phyloP scores from a whole-genome alignment of 306 rosid genomes.

The Calophaca sinica region DNA sequence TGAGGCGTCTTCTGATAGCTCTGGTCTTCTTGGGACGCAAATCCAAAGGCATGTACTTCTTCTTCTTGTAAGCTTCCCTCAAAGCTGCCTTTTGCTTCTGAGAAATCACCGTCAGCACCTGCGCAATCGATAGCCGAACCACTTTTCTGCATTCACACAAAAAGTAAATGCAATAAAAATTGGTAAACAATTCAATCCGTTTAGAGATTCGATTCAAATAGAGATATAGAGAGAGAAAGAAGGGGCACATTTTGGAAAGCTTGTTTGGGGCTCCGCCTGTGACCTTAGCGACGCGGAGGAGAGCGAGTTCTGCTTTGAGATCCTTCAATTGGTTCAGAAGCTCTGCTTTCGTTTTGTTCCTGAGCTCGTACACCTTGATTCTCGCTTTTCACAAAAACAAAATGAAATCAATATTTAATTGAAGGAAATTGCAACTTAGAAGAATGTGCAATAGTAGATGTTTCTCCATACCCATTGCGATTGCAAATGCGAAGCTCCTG shows the following conservation, averaged over 20 bases:
- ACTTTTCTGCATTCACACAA: conserved; percentile 62
- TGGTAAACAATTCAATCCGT: background rate
- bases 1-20: conserved; percentile 72
- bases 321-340: conserved; percentile 53
- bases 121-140: conserved; percentile 66
- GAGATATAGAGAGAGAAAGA: background rate
- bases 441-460: background rate
- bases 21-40: conserved; percentile 75
- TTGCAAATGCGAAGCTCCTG: conserved; percentile 1
- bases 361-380: conserved; percentile 48
- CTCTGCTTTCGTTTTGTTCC: conserved; percentile 48
- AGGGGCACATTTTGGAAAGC: conserved; percentile 48
- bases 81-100: conserved; percentile 69
- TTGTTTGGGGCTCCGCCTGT: conserved; percentile 52
- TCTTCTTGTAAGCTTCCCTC: conserved; percentile 71
- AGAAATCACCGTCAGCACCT: conserved; percentile 69
- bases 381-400: conserved; percentile 26
- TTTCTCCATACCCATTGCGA: conserved; percentile 45
- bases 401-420: background rate
- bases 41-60: conserved; percentile 72
- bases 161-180: background rate
- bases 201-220: background rate
- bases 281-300: conserved; percentile 50
- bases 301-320: conserved; percentile 52
- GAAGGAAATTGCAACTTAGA: background rate